Percentiles rank a stretch among this genome's conserved stretches.
Evolutionary conservation across 805 yeast genomes (phyloP).

Genomic region (Wickerhamiella lipophila): DNA sequence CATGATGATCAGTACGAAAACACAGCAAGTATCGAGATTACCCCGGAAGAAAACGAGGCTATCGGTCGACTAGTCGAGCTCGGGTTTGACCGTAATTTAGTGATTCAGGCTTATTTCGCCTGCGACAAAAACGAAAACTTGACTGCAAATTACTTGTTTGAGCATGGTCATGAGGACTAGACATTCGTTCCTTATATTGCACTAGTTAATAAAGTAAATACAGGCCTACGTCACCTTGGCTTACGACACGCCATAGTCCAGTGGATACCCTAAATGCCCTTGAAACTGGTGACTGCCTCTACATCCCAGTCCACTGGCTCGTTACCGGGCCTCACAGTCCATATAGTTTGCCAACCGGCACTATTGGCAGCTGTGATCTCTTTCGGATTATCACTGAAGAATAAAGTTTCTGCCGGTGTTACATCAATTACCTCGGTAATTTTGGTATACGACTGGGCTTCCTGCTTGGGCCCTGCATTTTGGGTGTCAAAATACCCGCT

Average conservation of each 20-base stretch:
- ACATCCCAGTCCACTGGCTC: conserved; percentile 19
- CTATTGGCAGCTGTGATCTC: conserved; percentile 66
- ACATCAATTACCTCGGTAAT: conserved; percentile 37
- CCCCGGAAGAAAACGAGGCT: conserved; percentile 82
- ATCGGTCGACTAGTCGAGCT: conserved; percentile 78
- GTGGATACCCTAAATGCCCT: not conserved
- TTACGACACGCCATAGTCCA: no score
- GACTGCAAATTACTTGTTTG: conserved; percentile 82
- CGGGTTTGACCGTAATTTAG: conserved; percentile 81
- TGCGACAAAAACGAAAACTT: conserved; percentile 96
- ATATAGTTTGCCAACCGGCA: conserved; percentile 46
- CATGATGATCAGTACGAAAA: conserved; percentile 30
- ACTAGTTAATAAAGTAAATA: not conserved
- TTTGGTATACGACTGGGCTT: conserved; percentile 41
- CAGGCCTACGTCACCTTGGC: not conserved
- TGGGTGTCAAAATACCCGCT: conserved; percentile 73
- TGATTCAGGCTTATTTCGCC: conserved; percentile 88
- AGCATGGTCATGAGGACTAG: conserved; percentile 27
- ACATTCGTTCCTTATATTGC: not conserved
- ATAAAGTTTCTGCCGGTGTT: conserved; percentile 33
- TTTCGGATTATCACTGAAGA: conserved; percentile 65
- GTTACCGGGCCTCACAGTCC: conserved; percentile 71
- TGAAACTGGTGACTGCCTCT: not conserved
- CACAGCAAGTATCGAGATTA: conserved; percentile 42
- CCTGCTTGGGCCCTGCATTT: conserved; percentile 64